Conservation (phyloP, 352 stramenopile species). For the Globisporangium spinosum region DNA sequence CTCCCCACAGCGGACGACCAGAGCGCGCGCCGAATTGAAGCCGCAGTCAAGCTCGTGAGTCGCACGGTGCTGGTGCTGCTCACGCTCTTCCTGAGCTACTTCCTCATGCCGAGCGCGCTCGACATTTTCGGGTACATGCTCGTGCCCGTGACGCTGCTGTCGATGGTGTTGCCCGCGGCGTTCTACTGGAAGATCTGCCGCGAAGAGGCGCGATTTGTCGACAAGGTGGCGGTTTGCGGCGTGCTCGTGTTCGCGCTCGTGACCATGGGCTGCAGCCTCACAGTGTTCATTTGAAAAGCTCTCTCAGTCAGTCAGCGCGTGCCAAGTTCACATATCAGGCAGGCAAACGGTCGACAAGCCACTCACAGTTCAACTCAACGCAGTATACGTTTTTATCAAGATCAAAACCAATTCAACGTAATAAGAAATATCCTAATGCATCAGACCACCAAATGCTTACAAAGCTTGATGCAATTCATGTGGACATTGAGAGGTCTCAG, state of each 20-base stretch:
- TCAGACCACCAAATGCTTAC: not conserved
- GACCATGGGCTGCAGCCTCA: constrained; percentile 49
- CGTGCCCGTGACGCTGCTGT: constrained; percentile 51
- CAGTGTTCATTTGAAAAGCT: constrained; percentile 30
- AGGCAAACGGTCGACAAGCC: not conserved
- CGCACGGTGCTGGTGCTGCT: constrained; percentile 46
- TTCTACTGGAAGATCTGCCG: constrained; percentile 71
- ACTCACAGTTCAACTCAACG: not conserved
- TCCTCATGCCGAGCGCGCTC: constrained; percentile 50
- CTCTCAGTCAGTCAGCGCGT: too few species aligned
- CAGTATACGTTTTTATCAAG: not conserved
- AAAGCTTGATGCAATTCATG: not conserved
- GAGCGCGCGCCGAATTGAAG: constrained; percentile 22
- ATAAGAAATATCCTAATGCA: constrained; percentile 5
- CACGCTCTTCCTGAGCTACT: constrained; percentile 50
- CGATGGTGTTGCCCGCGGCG: constrained; percentile 55
- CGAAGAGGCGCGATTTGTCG: constrained; percentile 46
- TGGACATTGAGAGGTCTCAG: not conserved
- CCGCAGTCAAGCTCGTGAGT: constrained; percentile 40
- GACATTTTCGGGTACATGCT: constrained; percentile 64
- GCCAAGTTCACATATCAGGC: not conserved
- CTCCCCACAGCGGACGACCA: constrained; percentile 16
- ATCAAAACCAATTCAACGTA: not conserved
- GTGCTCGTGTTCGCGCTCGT: constrained; percentile 45
- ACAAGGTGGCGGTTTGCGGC: constrained; percentile 38